phyloP scores from a whole-genome alignment of 768 basidiomycete species.

The Macrolepiota fuliginosa region DNA sequence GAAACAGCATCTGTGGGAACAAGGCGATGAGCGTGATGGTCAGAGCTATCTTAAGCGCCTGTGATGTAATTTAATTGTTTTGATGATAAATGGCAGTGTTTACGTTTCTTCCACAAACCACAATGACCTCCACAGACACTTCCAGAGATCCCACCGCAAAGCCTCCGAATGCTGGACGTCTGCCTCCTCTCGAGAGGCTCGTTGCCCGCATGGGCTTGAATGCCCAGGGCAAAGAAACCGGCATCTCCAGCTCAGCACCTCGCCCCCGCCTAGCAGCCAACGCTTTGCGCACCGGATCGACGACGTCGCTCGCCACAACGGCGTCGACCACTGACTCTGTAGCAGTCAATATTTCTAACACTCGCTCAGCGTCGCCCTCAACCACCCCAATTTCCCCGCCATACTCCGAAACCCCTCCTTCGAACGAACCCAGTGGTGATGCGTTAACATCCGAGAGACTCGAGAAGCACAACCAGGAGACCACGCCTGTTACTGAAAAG shows the following conservation, averaged over 20 bases:
- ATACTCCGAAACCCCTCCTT: constrained; percentile 21
- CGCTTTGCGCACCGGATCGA: constrained; percentile 59
- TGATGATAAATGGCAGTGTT: constrained; percentile 4
- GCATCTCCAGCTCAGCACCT: constrained; percentile 31
- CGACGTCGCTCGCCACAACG: constrained; percentile 51
- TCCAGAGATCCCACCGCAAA: constrained; percentile 10
- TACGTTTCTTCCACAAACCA: constrained; percentile 14
- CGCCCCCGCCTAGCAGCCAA: constrained; percentile 77
- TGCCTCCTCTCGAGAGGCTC: constrained; percentile 79
- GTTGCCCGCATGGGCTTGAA: constrained; percentile 71
- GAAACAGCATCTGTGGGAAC: background rate
- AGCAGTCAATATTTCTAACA: constrained; percentile 64
- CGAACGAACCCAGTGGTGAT: constrained; percentile 35
- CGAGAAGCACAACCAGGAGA: constrained; percentile 62
- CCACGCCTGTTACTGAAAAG: constrained; percentile 22
- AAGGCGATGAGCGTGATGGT: constrained; percentile 2
- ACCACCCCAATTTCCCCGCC: constrained; percentile 47
- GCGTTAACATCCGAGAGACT: constrained; percentile 66
- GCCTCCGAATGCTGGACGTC: constrained; percentile 33
- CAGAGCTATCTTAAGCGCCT: background rate
- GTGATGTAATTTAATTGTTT: constrained; percentile 4
- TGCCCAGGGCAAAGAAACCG: constrained; percentile 21
- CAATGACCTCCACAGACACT: constrained; percentile 15
- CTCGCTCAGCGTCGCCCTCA: constrained; percentile 66
- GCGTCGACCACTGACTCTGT: constrained; percentile 61